Evolutionary conservation across 2,329 filamentous ascomycete genomes (phyloP).

Genomic region (Fusarium xyrophilum): DNA sequence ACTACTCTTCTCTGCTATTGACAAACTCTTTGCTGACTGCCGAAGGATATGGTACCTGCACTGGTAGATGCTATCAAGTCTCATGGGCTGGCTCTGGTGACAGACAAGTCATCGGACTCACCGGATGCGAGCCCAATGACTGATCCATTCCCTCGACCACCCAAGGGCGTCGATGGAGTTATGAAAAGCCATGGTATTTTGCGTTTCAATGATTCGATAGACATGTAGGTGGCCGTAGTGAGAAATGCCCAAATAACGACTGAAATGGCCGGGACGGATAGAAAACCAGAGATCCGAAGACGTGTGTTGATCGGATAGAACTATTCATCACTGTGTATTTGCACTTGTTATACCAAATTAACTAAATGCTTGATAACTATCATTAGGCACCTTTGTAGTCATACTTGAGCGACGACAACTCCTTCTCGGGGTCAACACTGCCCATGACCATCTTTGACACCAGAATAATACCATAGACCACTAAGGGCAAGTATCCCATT

Average conservation of each 20-base stretch:
- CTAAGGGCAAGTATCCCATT: slow-evolving; percentile 59
- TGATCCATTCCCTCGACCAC: slow-evolving; percentile 66
- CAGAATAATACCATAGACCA: slow-evolving; percentile 68
- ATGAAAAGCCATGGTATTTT: slow-evolving; percentile 86
- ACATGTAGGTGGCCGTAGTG: slow-evolving; percentile 55
- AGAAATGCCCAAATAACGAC: slow-evolving; percentile 32
- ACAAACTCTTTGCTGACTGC: background rate
- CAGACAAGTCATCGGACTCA: slow-evolving; percentile 76
- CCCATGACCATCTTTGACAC: slow-evolving; percentile 70
- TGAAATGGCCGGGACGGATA: slow-evolving; percentile 23
- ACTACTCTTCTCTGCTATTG: background rate
- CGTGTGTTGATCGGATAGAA: slow-evolving; percentile 17
- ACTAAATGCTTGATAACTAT: background rate
- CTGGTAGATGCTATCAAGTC: slow-evolving; percentile 94
- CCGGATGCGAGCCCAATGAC: slow-evolving; percentile 49
- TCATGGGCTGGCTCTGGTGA: slow-evolving; percentile 88
- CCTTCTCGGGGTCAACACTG: slow-evolving; percentile 70
- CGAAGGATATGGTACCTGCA: slow-evolving; percentile 87
- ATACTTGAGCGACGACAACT: slow-evolving; percentile 68
- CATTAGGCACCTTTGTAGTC: slow-evolving; percentile 69
- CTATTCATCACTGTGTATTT: background rate
- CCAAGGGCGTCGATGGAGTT: slow-evolving; percentile 86
- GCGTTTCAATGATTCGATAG: slow-evolving; percentile 91
- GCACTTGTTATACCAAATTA: background rate
- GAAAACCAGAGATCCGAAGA: slow-evolving; percentile 14